These are phyloP conservation scores for Talaromyces rugulosus DNA, from an alignment of 2,329 filamentous ascomycete genomes.

Conservation along the genomic window DNA sequence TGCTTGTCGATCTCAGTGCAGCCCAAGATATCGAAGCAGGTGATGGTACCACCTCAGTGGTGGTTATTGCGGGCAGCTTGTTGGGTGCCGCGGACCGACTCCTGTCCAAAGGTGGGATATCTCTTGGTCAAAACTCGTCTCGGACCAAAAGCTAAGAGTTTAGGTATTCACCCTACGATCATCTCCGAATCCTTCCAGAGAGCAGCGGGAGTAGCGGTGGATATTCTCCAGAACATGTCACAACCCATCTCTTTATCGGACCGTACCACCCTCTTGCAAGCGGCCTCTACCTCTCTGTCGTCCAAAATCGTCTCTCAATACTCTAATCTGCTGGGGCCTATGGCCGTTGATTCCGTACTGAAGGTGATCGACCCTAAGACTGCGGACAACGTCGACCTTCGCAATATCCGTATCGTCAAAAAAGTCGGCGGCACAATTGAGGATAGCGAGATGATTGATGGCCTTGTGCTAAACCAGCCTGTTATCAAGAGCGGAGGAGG, in stretches of 20 bases:
- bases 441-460: slow-evolving; percentile 95
- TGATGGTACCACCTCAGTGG: slow-evolving; percentile 96
- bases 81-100: slow-evolving; percentile 89
- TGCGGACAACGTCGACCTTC: slow-evolving; percentile 92
- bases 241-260: slow-evolving; percentile 86
- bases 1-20: slow-evolving; percentile 95
- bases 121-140: not conserved
- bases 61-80: slow-evolving; percentile 94
- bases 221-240: slow-evolving; percentile 91
- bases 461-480: slow-evolving; percentile 83
- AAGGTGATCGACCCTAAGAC: slow-evolving; percentile 95
- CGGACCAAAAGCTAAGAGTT: not conserved
- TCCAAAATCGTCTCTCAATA: slow-evolving; percentile 99
- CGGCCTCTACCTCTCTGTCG: slow-evolving; percentile 91
- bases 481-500: slow-evolving; percentile 93
- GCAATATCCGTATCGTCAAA: slow-evolving; percentile 95
- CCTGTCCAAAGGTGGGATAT: slow-evolving; percentile 65
- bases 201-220: slow-evolving; percentile 81
- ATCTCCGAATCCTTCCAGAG: slow-evolving; percentile 98
- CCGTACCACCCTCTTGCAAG: slow-evolving; percentile 85
- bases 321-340: slow-evolving; percentile 88
- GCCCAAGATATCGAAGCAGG: slow-evolving; percentile 98
- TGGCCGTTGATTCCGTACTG: slow-evolving; percentile 94
- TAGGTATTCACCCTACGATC: slow-evolving; percentile 85
- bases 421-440: slow-evolving; percentile 98